Percentiles rank a stretch among this genome's conserved stretches.
Evolutionary conservation across 208 protist species (phyloP).

Genomic region (Porcisia hertigi): DNA sequence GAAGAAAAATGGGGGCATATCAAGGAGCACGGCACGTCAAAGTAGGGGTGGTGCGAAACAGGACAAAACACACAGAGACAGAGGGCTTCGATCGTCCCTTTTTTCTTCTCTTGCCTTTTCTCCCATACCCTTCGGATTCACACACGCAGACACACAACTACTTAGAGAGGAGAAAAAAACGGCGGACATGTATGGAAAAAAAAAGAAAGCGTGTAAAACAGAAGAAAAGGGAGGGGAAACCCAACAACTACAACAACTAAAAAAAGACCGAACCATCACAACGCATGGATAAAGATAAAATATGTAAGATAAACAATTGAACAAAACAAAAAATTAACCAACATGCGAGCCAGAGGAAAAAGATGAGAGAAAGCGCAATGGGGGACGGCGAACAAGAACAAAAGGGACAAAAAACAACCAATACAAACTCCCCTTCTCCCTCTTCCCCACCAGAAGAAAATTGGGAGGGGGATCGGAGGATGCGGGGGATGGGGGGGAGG

Average conservation of each 20-base stretch:
- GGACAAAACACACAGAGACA: not conserved
- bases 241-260: not conserved
- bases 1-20: not conserved
- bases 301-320: not conserved
- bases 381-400: not conserved
- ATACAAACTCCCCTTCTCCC: too few species aligned
- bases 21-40: not conserved
- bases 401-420: not conserved
- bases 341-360: not conserved
- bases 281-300: conserved; percentile 4
- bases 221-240: not conserved
- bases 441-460: too few species aligned
- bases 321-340: conserved; percentile 4
- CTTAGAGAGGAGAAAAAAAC: not conserved
- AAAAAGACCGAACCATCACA: not conserved
- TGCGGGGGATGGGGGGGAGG: too few species aligned
- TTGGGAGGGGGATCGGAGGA: too few species aligned
- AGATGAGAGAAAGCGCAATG: not conserved
- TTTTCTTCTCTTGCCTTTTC: not conserved
- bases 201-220: not conserved
- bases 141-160: conserved; percentile 1
- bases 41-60: not conserved
- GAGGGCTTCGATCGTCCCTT: not conserved
- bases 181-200: not conserved
- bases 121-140: not conserved